These are phyloP conservation scores for Tulasnella sp. DNA, from an alignment of 768 basidiomycete species.

Conservation along the genomic window DNA sequence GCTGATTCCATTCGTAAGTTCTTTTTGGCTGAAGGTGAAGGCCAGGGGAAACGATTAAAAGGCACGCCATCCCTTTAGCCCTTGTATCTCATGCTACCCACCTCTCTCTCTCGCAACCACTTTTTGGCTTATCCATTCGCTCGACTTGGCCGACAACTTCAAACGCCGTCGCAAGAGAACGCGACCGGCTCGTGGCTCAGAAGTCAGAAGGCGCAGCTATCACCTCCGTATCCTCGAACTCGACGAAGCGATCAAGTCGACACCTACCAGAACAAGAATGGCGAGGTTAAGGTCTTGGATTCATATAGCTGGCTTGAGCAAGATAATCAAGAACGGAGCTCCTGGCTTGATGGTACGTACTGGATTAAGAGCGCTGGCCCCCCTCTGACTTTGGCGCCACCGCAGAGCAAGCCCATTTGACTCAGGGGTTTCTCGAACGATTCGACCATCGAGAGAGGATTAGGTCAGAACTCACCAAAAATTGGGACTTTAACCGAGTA, in stretches of 20 bases:
- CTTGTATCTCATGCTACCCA: too few relatives aligned
- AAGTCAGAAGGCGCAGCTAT: too few relatives aligned
- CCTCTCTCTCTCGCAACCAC: too few relatives aligned
- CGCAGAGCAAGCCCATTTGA: slow-evolving; percentile 54
- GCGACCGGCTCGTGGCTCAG: too few relatives aligned
- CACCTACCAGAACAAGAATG: slow-evolving; percentile 62
- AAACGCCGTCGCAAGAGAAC: too few relatives aligned
- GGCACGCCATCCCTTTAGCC: too few relatives aligned
- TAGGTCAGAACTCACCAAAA: slow-evolving; percentile 55
- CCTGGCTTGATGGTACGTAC: slow-evolving; percentile 37
- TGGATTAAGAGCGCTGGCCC: neutral
- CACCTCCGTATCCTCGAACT: too few relatives aligned
- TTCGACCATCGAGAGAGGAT: slow-evolving; percentile 56
- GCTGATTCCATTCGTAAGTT: too few relatives aligned
- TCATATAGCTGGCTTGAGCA: slow-evolving; percentile 75
- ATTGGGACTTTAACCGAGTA: slow-evolving; percentile 53
- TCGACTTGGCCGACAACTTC: too few relatives aligned
- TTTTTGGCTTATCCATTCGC: too few relatives aligned
- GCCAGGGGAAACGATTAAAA: too few relatives aligned
- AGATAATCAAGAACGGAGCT: slow-evolving; percentile 59
- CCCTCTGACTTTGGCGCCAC: neutral
- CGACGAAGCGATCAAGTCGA: slow-evolving; percentile 66
- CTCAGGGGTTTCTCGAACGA: slow-evolving; percentile 58
- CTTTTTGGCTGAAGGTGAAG: too few relatives aligned
- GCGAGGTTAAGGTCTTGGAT: slow-evolving; percentile 60